Evolutionary conservation across 2,329 filamentous ascomycete genomes (phyloP), one percentile per base, ranked within the genome.

Genomic region (Cordyceps tenuipes): DNA sequence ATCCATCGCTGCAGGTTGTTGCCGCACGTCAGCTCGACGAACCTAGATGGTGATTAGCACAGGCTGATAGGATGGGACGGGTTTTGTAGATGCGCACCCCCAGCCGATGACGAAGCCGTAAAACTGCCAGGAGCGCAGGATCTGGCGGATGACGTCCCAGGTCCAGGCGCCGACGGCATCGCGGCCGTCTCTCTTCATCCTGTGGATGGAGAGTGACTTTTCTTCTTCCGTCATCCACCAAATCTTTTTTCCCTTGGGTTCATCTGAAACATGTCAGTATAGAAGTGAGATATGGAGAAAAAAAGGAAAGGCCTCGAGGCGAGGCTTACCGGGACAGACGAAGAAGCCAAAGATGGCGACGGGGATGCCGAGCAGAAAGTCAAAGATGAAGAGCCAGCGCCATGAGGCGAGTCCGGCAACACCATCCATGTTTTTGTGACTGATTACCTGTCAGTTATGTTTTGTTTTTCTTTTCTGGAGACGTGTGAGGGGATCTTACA

Each of bases 361-460:
- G 0, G 76, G 75, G 5, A 77, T 60, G 17, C 67, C 69, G 0
- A 75, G 63, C 23, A 73, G 63, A 52, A 71, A 73, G 62, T 74
- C 71, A 47, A 75, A 72, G 49, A 75, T 71, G 62, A 75, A 75
- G 2, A 76, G 63, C 73, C 70, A 75, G 41, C 72, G 62, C 72
- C 71, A 75, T 0, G 69, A 69, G 1, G 68, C 65, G 17, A 74
- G 62, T 0, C 71, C 72, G 0, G 67, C 66, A 17, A 67, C 68
- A 1, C 73, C 71, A 3, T 73, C 65, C 70, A 75, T 72, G 0
- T 70, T 67, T 0, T 59, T 64, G 61, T 69, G 61, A 5, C 58
- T 60, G 8, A 19, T 10, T 26, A 21, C 2, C 9, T 26, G 23
- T 52, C 15, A 47, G 31, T 39, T 47, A 21, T 23, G 2, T 4